These are phyloP conservation scores for Citrus trifoliata DNA, from an alignment of 345 rosid species.

Conservation along the genomic window DNA sequence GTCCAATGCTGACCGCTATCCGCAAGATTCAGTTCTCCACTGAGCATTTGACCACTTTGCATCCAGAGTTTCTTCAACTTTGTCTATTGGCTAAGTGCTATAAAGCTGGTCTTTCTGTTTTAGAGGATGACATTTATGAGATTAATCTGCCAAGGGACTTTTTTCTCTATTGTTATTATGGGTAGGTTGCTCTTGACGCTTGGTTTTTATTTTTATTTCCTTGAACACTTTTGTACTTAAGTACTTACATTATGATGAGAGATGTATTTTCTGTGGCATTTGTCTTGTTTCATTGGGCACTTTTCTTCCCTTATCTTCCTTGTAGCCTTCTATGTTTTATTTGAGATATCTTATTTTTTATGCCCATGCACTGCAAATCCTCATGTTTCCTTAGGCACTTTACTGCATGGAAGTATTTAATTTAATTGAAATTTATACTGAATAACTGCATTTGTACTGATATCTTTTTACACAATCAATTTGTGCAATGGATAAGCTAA, in stretches of 20 bases:
- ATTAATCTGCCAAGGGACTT: conserved; percentile 86
- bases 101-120: conserved; percentile 69
- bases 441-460: background rate
- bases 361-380: background rate
- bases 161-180: conserved; percentile 90
- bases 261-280: background rate
- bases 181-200: conserved; percentile 44
- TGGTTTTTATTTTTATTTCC: conserved; percentile 7
- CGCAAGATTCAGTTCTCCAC: conserved; percentile 67
- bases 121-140: conserved; percentile 85
- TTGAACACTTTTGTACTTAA: background rate
- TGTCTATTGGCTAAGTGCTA: conserved; percentile 76
- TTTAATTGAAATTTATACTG: background rate
- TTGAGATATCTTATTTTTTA: background rate
- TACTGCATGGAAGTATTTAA: background rate
- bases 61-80: conserved; percentile 86
- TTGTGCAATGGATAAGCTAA: background rate
- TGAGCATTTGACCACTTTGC: conserved; percentile 81
- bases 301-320: background rate
- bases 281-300: background rate
- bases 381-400: background rate
- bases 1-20: conserved; percentile 66
- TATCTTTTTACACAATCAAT: background rate
- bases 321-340: background rate
- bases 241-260: conserved; percentile 7